Percentiles rank a stretch among this genome's conserved stretches.
phyloP scores from a whole-genome alignment of 1,284 basidiomycete genomes.

The Melampsora larici-populina region DNA sequence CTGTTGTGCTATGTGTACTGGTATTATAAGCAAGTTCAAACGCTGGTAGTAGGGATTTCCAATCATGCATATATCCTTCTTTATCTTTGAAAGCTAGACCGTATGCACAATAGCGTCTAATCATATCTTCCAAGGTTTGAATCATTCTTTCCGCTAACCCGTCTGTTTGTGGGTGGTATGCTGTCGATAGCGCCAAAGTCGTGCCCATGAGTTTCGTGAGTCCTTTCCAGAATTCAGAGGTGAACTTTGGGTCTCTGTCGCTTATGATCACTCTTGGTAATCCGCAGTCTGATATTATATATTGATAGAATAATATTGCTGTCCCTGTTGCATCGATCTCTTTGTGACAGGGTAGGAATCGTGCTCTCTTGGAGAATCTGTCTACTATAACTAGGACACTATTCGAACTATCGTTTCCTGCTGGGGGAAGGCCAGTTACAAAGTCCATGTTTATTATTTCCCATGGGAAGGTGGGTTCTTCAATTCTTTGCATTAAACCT shows the following conservation, averaged over 20 bases:
- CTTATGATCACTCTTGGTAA: too few species aligned
- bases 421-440: too few species aligned
- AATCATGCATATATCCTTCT: not conserved
- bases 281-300: not conserved
- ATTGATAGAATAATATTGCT: not conserved
- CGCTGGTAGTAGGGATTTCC: slow-evolving; percentile 17
- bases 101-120: slow-evolving; percentile 10
- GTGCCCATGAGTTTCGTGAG: not conserved
- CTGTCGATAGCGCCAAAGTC: not conserved
- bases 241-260: not conserved
- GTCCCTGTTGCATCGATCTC: not conserved
- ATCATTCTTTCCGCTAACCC: not conserved
- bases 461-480: slow-evolving; percentile 6
- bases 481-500: not conserved
- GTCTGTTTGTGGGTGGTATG: too few species aligned
- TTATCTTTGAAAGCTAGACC: slow-evolving; percentile 3
- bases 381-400: not conserved
- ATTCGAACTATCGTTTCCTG: not conserved
- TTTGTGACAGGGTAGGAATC: slow-evolving; percentile 8
- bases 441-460: too few species aligned
- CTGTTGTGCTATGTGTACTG: too few species aligned
- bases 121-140: not conserved
- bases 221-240: not conserved
- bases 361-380: not conserved
- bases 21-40: too few species aligned